Conservation (phyloP, 345 rosid species). For the Salix koriyanagi region DNA sequence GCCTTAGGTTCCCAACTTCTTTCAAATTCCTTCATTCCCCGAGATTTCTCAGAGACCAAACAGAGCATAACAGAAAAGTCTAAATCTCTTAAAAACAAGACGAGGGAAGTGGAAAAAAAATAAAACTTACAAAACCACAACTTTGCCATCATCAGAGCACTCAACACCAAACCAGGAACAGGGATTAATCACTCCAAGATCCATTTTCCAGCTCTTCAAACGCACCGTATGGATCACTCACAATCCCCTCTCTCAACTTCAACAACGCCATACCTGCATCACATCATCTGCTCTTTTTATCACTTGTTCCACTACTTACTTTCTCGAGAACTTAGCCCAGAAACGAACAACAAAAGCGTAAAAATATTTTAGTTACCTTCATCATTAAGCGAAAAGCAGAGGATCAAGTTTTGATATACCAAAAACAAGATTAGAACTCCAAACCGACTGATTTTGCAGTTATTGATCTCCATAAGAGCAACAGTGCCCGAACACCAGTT, state of each 20-base stretch:
- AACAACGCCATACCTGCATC: constrained; percentile 56
- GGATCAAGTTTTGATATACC: constrained; percentile 5
- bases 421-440: constrained; percentile 6
- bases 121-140: constrained; percentile 58
- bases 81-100: background rate
- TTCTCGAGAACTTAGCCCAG: background rate
- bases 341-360: background rate
- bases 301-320: background rate
- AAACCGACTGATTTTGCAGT: constrained; percentile 14
- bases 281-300: background rate
- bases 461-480: constrained; percentile 11
- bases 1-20: background rate
- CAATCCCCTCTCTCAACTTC: constrained; percentile 58
- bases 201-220: constrained; percentile 57
- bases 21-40: background rate
- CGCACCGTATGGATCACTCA: constrained; percentile 66
- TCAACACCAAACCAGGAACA: constrained; percentile 84
- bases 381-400: constrained; percentile 15
- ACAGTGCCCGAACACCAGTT: background rate
- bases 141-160: constrained; percentile 56
- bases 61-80: background rate
- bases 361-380: background rate
- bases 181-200: constrained; percentile 37
- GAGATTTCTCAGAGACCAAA: background rate
- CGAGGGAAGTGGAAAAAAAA: too few relatives aligned